phyloP scores from a whole-genome alignment of 176 grass and related monocot genomes.

The Aegilops umbellulata region DNA sequence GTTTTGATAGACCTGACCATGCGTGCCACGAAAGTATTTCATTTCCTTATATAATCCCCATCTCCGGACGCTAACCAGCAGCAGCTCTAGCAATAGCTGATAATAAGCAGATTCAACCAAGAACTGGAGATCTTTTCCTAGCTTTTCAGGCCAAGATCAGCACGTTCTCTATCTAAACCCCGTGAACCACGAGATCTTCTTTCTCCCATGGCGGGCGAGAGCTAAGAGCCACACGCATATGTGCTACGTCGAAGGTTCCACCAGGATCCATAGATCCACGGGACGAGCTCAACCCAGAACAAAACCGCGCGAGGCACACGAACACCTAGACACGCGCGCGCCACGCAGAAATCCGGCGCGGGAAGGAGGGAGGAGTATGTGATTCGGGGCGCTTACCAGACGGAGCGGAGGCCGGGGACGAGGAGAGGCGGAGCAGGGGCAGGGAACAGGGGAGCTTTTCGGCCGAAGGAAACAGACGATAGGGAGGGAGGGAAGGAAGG shows the following conservation, averaged over 20 bases:
- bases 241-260: neutral
- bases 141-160: neutral
- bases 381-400: slow-evolving; percentile 17
- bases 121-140: neutral
- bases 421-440: neutral
- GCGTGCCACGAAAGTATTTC: neutral
- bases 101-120: neutral
- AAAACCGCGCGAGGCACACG: neutral
- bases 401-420: neutral
- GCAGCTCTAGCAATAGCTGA: neutral
- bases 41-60: neutral
- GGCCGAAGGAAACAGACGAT: neutral
- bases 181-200: neutral
- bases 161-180: neutral
- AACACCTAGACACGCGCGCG: too few relatives aligned
- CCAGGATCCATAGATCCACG: slow-evolving; percentile 21
- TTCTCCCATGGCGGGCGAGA: neutral
- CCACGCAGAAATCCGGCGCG: neutral
- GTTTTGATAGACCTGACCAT: too few relatives aligned
- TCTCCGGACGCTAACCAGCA: neutral
- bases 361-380: neutral
- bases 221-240: neutral
- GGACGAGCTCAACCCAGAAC: too few relatives aligned
- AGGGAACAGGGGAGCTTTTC: neutral
- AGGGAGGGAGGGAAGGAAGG: neutral